phyloP scores from a whole-genome alignment of 805 yeast species.

The Ogataea saltuana region DNA sequence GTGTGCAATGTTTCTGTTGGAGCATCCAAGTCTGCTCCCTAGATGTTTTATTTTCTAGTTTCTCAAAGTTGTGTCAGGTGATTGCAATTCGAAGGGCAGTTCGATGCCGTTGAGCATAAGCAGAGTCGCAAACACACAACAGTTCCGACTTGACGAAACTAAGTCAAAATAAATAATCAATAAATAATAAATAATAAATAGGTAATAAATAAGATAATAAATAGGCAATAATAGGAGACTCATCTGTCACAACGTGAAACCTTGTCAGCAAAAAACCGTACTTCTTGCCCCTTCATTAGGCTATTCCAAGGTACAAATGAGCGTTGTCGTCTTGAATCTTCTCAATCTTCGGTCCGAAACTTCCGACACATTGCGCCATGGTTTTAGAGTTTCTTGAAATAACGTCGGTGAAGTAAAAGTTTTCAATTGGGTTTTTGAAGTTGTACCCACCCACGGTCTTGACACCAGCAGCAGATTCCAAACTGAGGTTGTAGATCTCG shows the following conservation, averaged over 20 bases:
- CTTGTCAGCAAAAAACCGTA: too few relatives aligned
- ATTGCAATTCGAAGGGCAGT: too few relatives aligned
- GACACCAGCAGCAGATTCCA: conserved; percentile 40
- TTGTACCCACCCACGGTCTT: conserved; percentile 41
- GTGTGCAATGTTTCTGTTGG: conserved; percentile 40
- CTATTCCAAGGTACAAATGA: conserved; percentile 35
- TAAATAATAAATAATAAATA: conserved; percentile 14
- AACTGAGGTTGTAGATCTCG: conserved; percentile 58
- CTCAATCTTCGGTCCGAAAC: conserved; percentile 67
- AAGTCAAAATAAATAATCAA: conserved; percentile 12
- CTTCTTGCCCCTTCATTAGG: conserved; percentile 17
- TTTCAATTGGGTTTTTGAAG: conserved; percentile 70
- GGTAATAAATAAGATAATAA: conserved; percentile 10
- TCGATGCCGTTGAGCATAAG: too few relatives aligned
- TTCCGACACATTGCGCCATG: conserved; percentile 82
- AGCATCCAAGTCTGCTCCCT: conserved; percentile 22
- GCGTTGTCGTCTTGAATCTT: conserved; percentile 52
- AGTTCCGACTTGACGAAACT: too few relatives aligned
- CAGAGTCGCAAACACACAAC: too few relatives aligned
- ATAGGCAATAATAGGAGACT: background rate
- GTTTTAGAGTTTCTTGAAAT: conserved; percentile 86
- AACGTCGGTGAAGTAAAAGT: conserved; percentile 87
- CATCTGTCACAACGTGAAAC: too few relatives aligned
- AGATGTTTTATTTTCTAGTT: conserved; percentile 18
- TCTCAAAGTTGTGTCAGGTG: background rate